phyloP scores from a whole-genome alignment of 257 asterid species.

The Capsicum rhomboideum region DNA sequence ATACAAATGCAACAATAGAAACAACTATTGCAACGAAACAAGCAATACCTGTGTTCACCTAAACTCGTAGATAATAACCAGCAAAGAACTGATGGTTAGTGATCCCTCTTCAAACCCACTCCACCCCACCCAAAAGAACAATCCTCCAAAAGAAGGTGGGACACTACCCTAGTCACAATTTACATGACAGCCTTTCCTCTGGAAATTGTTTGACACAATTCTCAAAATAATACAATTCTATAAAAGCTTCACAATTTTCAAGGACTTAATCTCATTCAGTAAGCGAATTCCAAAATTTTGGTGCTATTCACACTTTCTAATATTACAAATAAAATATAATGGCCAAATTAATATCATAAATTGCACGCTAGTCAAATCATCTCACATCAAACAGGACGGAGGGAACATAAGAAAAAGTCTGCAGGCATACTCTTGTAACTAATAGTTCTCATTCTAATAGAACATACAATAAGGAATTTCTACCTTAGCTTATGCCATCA shows the following conservation, averaged over 20 bases:
- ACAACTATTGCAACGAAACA: neutral
- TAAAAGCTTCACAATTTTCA: neutral
- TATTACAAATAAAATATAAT: neutral
- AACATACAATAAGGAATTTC: neutral
- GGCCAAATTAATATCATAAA: neutral
- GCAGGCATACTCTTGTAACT: neutral
- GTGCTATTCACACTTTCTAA: neutral
- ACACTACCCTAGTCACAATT: neutral
- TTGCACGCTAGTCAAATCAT: neutral
- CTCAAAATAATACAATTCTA: neutral
- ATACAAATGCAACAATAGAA: neutral
- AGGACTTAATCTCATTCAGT: neutral
- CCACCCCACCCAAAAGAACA: neutral
- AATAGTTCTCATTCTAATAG: neutral
- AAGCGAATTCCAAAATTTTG: neutral
- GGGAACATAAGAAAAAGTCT: neutral
- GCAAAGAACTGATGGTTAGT: neutral
- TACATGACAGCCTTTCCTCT: neutral
- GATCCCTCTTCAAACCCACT: neutral
- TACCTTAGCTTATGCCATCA: neutral
- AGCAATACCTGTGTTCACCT: neutral
- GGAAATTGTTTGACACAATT: neutral
- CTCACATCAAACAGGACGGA: neutral
- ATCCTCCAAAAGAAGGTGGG: neutral
- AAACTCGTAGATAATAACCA: neutral